Evolutionary conservation across 306 rosid species (phyloP).

Genomic region (Myrica gale): DNA sequence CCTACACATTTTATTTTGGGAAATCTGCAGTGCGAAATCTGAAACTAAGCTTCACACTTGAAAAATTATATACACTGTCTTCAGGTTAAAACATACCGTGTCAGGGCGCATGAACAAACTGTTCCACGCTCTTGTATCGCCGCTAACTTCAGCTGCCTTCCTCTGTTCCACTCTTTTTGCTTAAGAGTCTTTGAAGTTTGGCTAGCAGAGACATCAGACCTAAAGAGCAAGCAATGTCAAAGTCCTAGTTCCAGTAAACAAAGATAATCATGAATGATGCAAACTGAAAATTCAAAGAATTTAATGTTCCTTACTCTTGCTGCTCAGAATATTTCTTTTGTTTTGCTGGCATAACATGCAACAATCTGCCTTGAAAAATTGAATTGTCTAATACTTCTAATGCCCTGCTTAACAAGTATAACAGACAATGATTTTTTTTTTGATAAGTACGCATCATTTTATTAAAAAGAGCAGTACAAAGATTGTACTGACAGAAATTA

Average conservation of each 20-base stretch:
- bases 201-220: conserved; percentile 44
- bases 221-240: conserved; percentile 35
- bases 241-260: conserved; percentile 10
- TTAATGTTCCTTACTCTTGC: conserved; percentile 51
- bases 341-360: conserved; percentile 86
- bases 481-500: too few species aligned
- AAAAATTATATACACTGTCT: not conserved
- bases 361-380: conserved; percentile 83
- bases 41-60: conserved; percentile 23
- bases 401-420: conserved; percentile 50
- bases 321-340: conserved; percentile 46
- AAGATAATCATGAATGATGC: conserved; percentile 5
- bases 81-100: conserved; percentile 55
- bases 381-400: conserved; percentile 67
- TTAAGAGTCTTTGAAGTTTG: conserved; percentile 62
- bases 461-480: too few species aligned
- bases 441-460: too few species aligned
- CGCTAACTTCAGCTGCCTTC: conserved; percentile 82
- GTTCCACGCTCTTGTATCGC: conserved; percentile 93
- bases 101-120: conserved; percentile 88
- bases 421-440: conserved; percentile 11
- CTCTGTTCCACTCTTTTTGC: conserved; percentile 71
- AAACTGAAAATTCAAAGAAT: not conserved
- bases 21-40: conserved; percentile 7
- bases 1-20: conserved; percentile 1